Evolutionary conservation across 1,284 basidiomycete species (phyloP).

Genomic region (Acaromyces ingoldii): DNA sequence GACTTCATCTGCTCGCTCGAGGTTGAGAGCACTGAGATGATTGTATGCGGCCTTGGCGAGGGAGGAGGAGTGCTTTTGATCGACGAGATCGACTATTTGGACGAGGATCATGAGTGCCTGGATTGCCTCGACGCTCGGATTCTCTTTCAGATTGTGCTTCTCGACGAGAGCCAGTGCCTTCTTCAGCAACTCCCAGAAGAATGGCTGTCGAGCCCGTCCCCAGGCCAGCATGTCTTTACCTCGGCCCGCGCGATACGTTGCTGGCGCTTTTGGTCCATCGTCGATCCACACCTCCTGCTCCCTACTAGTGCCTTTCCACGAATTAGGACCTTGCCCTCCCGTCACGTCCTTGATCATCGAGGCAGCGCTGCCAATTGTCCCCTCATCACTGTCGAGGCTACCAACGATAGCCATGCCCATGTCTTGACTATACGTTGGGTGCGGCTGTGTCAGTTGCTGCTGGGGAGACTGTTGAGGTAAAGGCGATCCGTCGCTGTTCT

Average conservation of each 20-base stretch:
- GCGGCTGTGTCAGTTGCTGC: too few relatives aligned
- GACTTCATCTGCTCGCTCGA: constrained; percentile 12
- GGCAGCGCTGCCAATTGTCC: too few relatives aligned
- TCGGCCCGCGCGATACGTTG: background rate
- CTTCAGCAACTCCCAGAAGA: constrained; percentile 35
- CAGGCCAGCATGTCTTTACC: constrained; percentile 27
- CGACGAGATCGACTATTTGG: constrained; percentile 27
- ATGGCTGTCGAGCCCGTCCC: constrained; percentile 39
- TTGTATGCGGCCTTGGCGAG: constrained; percentile 9
- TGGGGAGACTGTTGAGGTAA: too few relatives aligned
- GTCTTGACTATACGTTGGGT: too few relatives aligned
- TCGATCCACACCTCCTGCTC: constrained; percentile 6
- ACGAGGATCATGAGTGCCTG: constrained; percentile 29
- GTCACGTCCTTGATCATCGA: too few relatives aligned
- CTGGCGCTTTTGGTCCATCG: background rate
- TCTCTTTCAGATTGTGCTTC: constrained; percentile 39
- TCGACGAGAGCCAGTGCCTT: constrained; percentile 39
- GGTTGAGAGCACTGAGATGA: constrained; percentile 9
- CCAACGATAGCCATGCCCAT: too few relatives aligned
- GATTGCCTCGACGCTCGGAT: constrained; percentile 30
- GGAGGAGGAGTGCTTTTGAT: background rate
- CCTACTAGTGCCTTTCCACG: constrained; percentile 1
- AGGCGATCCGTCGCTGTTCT: too few relatives aligned
- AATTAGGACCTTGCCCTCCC: background rate
- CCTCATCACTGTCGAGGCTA: too few relatives aligned